phyloP scores from a whole-genome alignment of 176 grass and related monocot species.

The Aegilops tauschii region DNA sequence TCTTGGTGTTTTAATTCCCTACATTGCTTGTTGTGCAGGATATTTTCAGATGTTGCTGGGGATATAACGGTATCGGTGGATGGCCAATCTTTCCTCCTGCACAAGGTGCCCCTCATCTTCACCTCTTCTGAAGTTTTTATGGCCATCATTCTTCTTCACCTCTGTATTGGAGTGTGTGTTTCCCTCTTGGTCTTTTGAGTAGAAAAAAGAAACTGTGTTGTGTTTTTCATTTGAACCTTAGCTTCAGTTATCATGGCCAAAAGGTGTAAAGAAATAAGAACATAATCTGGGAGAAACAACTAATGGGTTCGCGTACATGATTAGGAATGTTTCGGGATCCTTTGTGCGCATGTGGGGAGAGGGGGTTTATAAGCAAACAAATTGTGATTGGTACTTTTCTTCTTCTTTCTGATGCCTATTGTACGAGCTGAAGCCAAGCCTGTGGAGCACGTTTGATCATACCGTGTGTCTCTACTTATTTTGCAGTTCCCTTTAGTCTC shows the following conservation, averaged over 20 bases:
- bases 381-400: background rate
- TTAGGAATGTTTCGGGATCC: too few species aligned
- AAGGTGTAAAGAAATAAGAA: background rate
- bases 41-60: slow-evolving; percentile 93
- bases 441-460: background rate
- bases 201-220: background rate
- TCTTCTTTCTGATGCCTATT: background rate
- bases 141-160: background rate
- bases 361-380: too few species aligned
- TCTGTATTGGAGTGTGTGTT: background rate
- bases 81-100: slow-evolving; percentile 80
- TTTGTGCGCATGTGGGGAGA: too few species aligned
- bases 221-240: background rate
- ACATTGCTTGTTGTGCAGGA: slow-evolving; percentile 52
- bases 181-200: background rate
- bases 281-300: background rate
- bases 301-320: background rate
- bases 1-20: background rate
- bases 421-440: background rate
- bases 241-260: background rate
- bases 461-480: background rate
- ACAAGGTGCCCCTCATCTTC: slow-evolving; percentile 54
- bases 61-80: slow-evolving; percentile 78
- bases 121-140: background rate
- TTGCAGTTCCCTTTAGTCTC: slow-evolving; percentile 67